A percentile compares a stretch with the other conserved stretches of the same genome.
These are phyloP conservation scores for Echinochloa phyllopogon DNA, from an alignment of 176 grass and related monocot genomes.

Conservation along the genomic window DNA sequence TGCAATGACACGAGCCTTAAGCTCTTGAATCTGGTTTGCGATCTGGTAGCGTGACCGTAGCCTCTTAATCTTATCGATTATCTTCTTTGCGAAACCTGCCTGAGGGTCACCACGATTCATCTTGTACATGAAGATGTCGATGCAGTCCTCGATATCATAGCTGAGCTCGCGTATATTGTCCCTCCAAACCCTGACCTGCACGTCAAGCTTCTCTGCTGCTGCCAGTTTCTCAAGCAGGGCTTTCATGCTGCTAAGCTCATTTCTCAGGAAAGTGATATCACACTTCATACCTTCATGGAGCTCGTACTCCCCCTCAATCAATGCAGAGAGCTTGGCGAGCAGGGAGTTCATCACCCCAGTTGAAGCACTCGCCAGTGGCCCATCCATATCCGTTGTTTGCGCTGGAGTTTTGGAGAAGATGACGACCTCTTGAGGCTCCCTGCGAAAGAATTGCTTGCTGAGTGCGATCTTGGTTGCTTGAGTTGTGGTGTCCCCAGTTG, in stretches of 20 bases:
- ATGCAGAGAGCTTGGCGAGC: constrained; percentile 7
- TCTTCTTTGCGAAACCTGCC: not conserved
- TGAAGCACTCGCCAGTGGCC: not conserved
- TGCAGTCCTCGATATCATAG: constrained; percentile 34
- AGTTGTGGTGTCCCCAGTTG: too few species aligned
- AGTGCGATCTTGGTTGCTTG: too few species aligned
- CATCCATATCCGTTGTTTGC: too few species aligned
- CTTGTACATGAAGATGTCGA: constrained; percentile 4
- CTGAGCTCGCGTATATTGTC: constrained; percentile 16
- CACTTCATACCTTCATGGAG: not conserved
- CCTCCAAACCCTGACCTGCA: not conserved
- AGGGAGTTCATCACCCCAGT: constrained; percentile 32
- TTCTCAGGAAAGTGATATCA: not conserved
- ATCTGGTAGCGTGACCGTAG: constrained; percentile 4
- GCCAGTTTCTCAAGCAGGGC: not conserved
- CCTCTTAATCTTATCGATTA: not conserved
- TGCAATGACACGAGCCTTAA: constrained; percentile 10
- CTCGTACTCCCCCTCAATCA: not conserved
- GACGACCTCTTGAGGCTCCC: too few species aligned
- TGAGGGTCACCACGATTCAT: not conserved
- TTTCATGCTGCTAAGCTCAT: constrained; percentile 22
- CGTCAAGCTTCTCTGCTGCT: not conserved
- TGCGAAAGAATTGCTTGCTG: too few species aligned
- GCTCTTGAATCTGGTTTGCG: not conserved
- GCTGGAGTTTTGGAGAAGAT: too few species aligned